Percentiles rank a stretch among this genome's conserved stretches.
phyloP scores from a whole-genome alignment of 2,329 filamentous ascomycete species.

The Zymoseptoria ardabiliae region DNA sequence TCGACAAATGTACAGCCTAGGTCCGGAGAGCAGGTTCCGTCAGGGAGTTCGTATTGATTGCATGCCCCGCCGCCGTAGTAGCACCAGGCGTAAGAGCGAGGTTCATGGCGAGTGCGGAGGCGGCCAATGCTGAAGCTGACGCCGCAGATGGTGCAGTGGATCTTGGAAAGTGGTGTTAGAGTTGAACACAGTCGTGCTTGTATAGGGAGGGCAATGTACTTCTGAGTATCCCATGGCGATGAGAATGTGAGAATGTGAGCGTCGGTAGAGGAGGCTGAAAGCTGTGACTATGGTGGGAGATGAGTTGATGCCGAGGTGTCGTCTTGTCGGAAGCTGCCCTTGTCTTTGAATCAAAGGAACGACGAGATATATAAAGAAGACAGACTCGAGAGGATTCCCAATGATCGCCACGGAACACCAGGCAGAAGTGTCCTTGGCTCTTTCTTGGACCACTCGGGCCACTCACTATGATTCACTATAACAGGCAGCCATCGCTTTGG shows the following conservation, averaged over 20 bases:
- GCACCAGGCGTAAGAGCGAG: conserved; percentile 3
- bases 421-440: neutral
- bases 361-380: too few species aligned
- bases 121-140: conserved; percentile 10
- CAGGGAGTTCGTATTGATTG: neutral
- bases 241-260: too few species aligned
- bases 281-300: too few species aligned
- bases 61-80: neutral
- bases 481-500: neutral
- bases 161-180: neutral
- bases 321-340: too few species aligned
- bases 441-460: neutral
- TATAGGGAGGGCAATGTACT: neutral
- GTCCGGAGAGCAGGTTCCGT: neutral
- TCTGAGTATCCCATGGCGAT: conserved; percentile 2
- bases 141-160: conserved; percentile 9
- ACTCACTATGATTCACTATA: neutral
- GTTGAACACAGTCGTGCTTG: neutral
- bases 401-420: neutral
- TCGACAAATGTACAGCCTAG: neutral
- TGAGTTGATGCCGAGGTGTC: too few species aligned
- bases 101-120: conserved; percentile 1
- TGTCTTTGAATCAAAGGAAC: too few species aligned
- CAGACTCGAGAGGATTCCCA: too few species aligned
- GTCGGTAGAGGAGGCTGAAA: too few species aligned